Evolutionary conservation across 306 rosid species (phyloP).

Genomic region (Neltuma alba): DNA sequence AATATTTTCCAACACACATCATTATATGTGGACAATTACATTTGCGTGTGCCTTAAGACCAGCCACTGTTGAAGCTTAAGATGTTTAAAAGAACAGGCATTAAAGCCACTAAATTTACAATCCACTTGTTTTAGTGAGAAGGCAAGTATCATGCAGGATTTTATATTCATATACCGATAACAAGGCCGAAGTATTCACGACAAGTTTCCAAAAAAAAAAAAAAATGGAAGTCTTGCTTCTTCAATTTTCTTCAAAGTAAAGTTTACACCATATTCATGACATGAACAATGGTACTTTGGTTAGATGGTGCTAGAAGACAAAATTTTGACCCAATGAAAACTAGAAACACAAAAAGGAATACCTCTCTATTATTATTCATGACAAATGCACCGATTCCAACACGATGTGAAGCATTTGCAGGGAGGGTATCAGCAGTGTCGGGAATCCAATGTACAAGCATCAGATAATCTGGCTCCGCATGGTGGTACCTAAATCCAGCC

Average conservation of each 20-base stretch:
- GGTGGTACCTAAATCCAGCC: conserved; percentile 87
- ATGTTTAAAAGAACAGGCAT: background rate
- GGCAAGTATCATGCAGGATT: background rate
- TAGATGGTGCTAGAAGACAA: background rate
- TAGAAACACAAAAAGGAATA: conserved; percentile 22
- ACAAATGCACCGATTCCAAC: conserved; percentile 85
- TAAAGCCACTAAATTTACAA: background rate
- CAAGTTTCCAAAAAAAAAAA: background rate
- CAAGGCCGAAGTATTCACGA: background rate
- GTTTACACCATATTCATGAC: background rate
- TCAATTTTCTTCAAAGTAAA: background rate
- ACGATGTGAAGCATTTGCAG: conserved; percentile 84
- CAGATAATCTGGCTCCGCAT: conserved; percentile 80
- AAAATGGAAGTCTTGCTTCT: background rate
- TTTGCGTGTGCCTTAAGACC: background rate
- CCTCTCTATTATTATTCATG: conserved; percentile 64
- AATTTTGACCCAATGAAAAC: background rate
- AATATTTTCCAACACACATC: background rate
- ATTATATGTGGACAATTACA: background rate
- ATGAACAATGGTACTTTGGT: background rate
- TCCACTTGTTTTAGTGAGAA: background rate
- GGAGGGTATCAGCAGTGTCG: conserved; percentile 53
- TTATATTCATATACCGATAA: background rate
- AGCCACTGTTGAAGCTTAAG: background rate
- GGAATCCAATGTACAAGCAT: conserved; percentile 85